A percentile compares a stretch with the other conserved stretches of the same genome.
phyloP scores from a whole-genome alignment of 805 yeast genomes.

The Suhomyces sp. region DNA sequence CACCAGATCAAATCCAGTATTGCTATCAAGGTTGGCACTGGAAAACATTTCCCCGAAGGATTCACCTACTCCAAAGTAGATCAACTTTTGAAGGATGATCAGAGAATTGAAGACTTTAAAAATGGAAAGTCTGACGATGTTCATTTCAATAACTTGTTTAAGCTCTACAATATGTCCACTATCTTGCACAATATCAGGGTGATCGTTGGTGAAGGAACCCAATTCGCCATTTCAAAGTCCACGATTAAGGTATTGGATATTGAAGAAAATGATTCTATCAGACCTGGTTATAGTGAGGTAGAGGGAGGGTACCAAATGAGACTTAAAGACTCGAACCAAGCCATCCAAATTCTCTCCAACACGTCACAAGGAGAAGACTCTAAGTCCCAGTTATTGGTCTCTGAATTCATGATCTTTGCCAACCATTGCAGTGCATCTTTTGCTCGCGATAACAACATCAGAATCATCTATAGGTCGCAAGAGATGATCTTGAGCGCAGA shows the following conservation, averaged over 20 bases:
- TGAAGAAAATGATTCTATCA: background rate
- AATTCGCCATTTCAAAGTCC: conserved; percentile 15
- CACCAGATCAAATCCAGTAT: conserved; percentile 17
- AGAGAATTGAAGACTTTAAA: conserved; percentile 11
- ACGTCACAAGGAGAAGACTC: conserved; percentile 25
- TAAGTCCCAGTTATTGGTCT: conserved; percentile 63
- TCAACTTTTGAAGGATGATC: conserved; percentile 37
- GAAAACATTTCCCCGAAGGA: conserved; percentile 30
- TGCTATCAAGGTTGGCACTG: conserved; percentile 24
- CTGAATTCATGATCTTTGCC: conserved; percentile 82
- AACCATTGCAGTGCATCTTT: conserved; percentile 59
- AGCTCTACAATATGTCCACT: conserved; percentile 26
- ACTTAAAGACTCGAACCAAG: conserved; percentile 11
- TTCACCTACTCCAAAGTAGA: conserved; percentile 68
- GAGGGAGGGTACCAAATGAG: conserved; percentile 18
- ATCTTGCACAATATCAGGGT: conserved; percentile 25
- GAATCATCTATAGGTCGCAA: conserved; percentile 51
- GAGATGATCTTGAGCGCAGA: conserved; percentile 25
- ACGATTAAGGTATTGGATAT: conserved; percentile 13
- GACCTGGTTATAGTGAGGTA: background rate
- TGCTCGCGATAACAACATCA: conserved; percentile 43
- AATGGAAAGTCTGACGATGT: conserved; percentile 10
- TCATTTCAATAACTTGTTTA: conserved; percentile 27
- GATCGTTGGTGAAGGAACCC: conserved; percentile 21
- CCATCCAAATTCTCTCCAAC: conserved; percentile 13